Evolutionary conservation across 768 basidiomycete species (phyloP).

Genomic region (Hygrophorus russula): DNA sequence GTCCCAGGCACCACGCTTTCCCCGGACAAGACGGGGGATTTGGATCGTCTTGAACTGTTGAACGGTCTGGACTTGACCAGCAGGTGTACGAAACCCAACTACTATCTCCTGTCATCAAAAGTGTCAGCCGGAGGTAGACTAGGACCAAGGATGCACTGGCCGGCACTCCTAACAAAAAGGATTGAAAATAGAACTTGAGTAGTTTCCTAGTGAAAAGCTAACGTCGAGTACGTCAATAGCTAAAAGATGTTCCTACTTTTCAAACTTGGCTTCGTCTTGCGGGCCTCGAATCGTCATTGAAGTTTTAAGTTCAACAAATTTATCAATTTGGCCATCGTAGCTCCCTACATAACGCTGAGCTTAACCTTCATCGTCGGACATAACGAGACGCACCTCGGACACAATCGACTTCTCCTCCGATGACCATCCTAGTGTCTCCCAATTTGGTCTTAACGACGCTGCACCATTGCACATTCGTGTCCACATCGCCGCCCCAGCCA

Average conservation of each 20-base stretch:
- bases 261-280: slow-evolving; percentile 63
- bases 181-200: slow-evolving; percentile 89
- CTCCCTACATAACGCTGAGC: slow-evolving; percentile 27
- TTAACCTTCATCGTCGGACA: not conserved
- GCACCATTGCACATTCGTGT: slow-evolving; percentile 89
- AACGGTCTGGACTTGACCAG: slow-evolving; percentile 53
- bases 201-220: slow-evolving; percentile 46
- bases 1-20: slow-evolving; percentile 69
- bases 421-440: slow-evolving; percentile 55
- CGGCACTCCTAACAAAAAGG: slow-evolving; percentile 86
- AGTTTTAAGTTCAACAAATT: slow-evolving; percentile 82
- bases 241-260: slow-evolving; percentile 43
- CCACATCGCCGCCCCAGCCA: slow-evolving; percentile 73
- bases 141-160: slow-evolving; percentile 23
- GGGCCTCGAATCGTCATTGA: slow-evolving; percentile 56
- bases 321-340: slow-evolving; percentile 51
- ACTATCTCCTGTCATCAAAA: slow-evolving; percentile 53
- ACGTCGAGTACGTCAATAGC: not conserved
- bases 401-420: slow-evolving; percentile 91
- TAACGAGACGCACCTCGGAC: slow-evolving; percentile 45
- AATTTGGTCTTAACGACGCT: slow-evolving; percentile 81
- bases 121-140: slow-evolving; percentile 1
- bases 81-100: slow-evolving; percentile 77
- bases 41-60: slow-evolving; percentile 73
- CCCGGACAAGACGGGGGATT: slow-evolving; percentile 68